Percentiles rank a stretch among this genome's conserved stretches.
Evolutionary conservation across 2,329 filamentous ascomycete species (phyloP).

Genomic region (Sclerotinia trifoliorum): DNA sequence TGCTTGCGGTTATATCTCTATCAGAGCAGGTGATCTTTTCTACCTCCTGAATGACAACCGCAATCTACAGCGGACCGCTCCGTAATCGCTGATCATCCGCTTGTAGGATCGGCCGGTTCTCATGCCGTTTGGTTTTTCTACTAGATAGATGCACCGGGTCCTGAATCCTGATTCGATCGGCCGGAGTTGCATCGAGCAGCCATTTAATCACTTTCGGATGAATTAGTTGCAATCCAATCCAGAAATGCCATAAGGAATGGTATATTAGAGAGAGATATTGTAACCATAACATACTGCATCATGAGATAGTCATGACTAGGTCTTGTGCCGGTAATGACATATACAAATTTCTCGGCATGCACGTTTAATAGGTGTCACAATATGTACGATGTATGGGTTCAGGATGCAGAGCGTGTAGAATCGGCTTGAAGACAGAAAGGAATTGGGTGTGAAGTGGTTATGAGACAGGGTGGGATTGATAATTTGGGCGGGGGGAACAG

Average conservation of each 20-base stretch:
- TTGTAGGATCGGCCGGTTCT: background rate
- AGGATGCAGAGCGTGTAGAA: background rate
- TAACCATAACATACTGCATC: background rate
- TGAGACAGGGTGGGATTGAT: conserved; percentile 3
- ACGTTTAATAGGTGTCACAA: background rate
- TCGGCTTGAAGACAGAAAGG: background rate
- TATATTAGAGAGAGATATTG: background rate
- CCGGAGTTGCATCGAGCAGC: background rate
- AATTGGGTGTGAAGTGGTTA: background rate
- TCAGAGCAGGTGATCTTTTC: too few species aligned
- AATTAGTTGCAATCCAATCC: background rate
- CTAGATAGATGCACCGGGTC: background rate
- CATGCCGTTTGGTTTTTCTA: background rate
- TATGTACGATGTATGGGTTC: background rate
- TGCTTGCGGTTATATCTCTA: background rate
- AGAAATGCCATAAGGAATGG: background rate
- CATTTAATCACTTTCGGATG: background rate
- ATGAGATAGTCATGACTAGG: background rate
- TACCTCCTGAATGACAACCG: background rate
- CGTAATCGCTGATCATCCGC: background rate
- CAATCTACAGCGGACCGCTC: background rate
- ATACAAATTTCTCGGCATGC: background rate
- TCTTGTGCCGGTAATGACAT: background rate
- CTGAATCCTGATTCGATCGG: background rate
- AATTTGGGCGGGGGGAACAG: background rate